Base-by-base conservation (phyloP, 108 stramenopile genomes). In the Skeletonema tropicum region DNA sequence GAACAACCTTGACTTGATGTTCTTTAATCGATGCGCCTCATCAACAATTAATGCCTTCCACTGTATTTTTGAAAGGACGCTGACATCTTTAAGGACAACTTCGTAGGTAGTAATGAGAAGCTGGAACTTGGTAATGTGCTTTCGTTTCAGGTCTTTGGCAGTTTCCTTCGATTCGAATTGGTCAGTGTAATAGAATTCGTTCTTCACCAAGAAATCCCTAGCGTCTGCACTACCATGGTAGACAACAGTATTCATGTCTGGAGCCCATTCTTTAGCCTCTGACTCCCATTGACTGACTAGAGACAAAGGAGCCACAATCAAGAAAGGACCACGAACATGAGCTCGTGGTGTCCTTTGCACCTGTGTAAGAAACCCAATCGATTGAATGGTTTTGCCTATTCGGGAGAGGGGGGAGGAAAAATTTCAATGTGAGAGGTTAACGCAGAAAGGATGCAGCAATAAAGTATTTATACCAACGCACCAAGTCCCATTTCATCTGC, bases 101-200 rank as follows among this genome's bases (percentile, higher is more conserved):
- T 99, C 98, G 68, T 96, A 98, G 0, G 98, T 99, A 15, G 99
- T 99, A 49, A 99, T 92, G 26, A 99, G 74, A 13, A 99, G 86
- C 30, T 97, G 91, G 52, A 97, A 97, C 71, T 97, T 97, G 13
- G 91, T 91, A 70, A 91, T 77, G 62, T 94, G 89, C 52, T 89
- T 89, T 57, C 84, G 85, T 80, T 71, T 89, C 39, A 95, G 75
- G 68, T 86, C 92, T 4, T 70, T 68, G 49, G 92, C 92, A 12
- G 70, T 78, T 25, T 70, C 58, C 64, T 90, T 91, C 21, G 90
- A 69, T 25, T 87, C 77, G 57, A 92, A 95, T 70, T 88, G 94
- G 21, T 92, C 90, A 0, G 85, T 84, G 68, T 91, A 98, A 66
- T 87, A 94, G 74, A 98, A 97, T 62, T 99, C 98, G 45, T 97